Percentiles rank a stretch among this genome's conserved stretches.
These are phyloP conservation scores for Eucalyptus cloeziana DNA, from an alignment of 345 rosid genomes.

Conservation along the genomic window DNA sequence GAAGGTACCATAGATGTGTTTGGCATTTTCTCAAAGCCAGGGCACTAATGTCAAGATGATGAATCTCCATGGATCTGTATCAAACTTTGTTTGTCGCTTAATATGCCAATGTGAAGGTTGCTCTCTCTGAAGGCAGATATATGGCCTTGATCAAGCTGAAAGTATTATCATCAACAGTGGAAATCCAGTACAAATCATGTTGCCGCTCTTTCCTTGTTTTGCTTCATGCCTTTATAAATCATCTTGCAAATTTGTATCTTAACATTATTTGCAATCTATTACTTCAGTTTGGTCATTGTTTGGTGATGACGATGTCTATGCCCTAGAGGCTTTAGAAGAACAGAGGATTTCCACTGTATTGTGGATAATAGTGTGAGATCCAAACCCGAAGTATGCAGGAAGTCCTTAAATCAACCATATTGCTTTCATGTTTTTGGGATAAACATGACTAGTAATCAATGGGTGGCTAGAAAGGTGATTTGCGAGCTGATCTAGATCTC, in stretches of 20 bases:
- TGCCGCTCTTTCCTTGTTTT: too few relatives aligned
- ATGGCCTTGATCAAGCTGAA: too few relatives aligned
- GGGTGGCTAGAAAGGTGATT: neutral
- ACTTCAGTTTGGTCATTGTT: neutral
- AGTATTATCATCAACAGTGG: too few relatives aligned
- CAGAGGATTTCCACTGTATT: neutral
- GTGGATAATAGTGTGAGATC: neutral
- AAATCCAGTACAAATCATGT: too few relatives aligned
- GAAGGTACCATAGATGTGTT: too few relatives aligned
- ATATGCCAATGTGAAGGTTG: neutral
- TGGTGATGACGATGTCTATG: neutral
- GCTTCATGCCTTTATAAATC: too few relatives aligned
- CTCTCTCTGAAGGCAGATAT: too few relatives aligned
- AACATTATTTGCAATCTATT: too few relatives aligned
- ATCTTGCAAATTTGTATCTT: too few relatives aligned
- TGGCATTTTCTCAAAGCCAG: too few relatives aligned
- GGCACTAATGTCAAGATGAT: too few relatives aligned
- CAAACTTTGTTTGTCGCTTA: fast-evolving
- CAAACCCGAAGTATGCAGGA: neutral
- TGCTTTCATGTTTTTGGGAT: neutral
- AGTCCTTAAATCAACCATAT: neutral
- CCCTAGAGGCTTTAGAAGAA: neutral
- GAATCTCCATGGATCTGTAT: neutral
- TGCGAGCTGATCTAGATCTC: neutral
- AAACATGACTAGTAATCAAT: too few relatives aligned